Evolutionary conservation across 345 rosid species (phyloP).

Genomic region (Salix brachista): DNA sequence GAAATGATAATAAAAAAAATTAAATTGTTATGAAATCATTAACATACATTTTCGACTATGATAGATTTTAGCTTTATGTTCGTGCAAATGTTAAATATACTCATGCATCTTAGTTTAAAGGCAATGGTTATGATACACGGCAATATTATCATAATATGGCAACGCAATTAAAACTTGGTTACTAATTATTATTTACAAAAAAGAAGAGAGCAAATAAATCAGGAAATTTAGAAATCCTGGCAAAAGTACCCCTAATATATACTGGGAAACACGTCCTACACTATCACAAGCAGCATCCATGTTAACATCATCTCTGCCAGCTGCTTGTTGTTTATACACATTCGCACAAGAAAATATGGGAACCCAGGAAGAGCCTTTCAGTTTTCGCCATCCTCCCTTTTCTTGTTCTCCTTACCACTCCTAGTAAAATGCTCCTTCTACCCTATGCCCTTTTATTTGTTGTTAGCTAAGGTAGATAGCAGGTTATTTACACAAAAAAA

Average conservation of each 20-base stretch:
- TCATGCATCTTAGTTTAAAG: neutral
- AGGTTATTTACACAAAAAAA: neutral
- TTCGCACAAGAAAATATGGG: too few relatives aligned
- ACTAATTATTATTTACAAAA: neutral
- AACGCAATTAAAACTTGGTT: neutral
- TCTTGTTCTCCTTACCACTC: neutral
- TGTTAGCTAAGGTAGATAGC: neutral
- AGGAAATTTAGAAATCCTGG: neutral
- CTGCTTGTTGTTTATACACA: neutral
- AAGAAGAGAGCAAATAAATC: neutral
- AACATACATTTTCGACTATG: too few relatives aligned
- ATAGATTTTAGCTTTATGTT: too few relatives aligned
- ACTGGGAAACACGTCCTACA: neutral
- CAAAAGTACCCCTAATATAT: neutral
- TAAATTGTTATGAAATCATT: too few relatives aligned
- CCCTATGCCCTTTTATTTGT: neutral
- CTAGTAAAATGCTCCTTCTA: neutral
- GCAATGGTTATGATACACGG: neutral
- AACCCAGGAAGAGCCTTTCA: neutral
- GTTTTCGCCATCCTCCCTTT: neutral
- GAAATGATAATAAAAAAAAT: too few relatives aligned
- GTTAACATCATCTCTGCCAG: neutral
- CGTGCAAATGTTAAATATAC: too few relatives aligned
- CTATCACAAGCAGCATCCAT: neutral
- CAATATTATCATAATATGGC: neutral